These are phyloP conservation scores for Mortierella sp. DNA, from an alignment of 371 early-diverging fungal species.

Conservation along the genomic window DNA sequence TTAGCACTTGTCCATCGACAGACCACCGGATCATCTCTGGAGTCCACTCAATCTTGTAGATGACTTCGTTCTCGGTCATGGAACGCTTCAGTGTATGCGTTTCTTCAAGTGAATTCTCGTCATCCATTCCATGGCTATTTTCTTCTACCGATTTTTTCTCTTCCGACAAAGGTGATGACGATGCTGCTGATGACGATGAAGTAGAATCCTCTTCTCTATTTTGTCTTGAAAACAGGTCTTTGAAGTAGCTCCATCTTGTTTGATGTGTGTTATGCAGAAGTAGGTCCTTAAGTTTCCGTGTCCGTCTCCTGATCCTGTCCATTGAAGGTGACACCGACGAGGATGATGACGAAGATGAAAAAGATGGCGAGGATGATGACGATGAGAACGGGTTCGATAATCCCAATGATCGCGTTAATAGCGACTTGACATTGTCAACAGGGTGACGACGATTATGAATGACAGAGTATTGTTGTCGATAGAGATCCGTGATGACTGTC, in stretches of 20 bases:
- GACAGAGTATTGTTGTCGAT: too few relatives aligned
- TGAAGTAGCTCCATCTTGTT: not conserved
- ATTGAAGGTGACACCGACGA: constrained; percentile 7
- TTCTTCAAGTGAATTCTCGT: constrained; percentile 32
- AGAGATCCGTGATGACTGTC: constrained; percentile 38
- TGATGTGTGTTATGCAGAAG: constrained; percentile 2
- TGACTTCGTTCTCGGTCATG: constrained; percentile 19
- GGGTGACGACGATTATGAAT: too few relatives aligned
- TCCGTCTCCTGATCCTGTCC: constrained; percentile 9
- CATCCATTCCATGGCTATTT: too few relatives aligned
- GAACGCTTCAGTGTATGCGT: constrained; percentile 13
- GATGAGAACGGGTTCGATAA: too few relatives aligned
- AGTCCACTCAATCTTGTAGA: constrained; percentile 45
- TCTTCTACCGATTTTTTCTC: too few relatives aligned
- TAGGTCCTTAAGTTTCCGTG: constrained; percentile 24
- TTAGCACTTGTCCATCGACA: constrained; percentile 26
- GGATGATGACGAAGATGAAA: too few relatives aligned
- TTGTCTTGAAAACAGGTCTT: not conserved
- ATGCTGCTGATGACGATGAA: too few relatives aligned
- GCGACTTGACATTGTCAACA: not conserved
- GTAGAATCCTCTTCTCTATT: not conserved
- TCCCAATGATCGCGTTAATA: too few relatives aligned
- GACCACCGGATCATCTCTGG: constrained; percentile 33
- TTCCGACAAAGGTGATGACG: too few relatives aligned
- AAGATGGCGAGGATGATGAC: too few relatives aligned